phyloP scores from a whole-genome alignment of 352 stramenopile species.

The Globisporangium lucens region DNA sequence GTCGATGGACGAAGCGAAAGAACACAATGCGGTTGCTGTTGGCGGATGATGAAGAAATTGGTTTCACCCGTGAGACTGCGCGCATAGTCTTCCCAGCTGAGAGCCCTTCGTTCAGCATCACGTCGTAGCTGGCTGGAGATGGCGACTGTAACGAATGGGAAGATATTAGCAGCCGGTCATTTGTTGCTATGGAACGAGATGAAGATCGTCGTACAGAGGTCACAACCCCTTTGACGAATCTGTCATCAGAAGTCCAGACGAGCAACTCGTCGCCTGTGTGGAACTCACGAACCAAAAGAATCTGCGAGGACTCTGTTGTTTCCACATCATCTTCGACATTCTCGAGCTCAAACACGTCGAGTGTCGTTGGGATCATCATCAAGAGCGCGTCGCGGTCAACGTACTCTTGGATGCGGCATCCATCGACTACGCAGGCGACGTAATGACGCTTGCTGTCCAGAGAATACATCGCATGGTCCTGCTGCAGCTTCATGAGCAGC shows the following conservation, averaged over 20 bases:
- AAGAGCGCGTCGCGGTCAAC: constrained; percentile 34
- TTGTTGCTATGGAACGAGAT: background rate
- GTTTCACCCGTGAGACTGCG: constrained; percentile 5
- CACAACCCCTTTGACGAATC: constrained; percentile 25
- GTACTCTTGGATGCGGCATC: constrained; percentile 26
- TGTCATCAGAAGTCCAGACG: constrained; percentile 19
- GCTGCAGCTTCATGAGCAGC: constrained; percentile 33
- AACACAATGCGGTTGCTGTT: constrained; percentile 19
- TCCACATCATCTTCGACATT: background rate
- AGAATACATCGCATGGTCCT: constrained; percentile 21
- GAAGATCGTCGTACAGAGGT: constrained; percentile 4
- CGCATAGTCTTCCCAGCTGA: constrained; percentile 11
- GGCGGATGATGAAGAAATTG: background rate
- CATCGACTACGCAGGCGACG: constrained; percentile 24
- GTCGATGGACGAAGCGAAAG: constrained; percentile 47
- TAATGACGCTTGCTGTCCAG: constrained; percentile 15
- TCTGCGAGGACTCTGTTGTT: background rate
- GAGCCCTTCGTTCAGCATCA: constrained; percentile 22
- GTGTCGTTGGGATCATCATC: constrained; percentile 18
- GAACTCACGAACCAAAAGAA: constrained; percentile 9
- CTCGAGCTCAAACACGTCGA: constrained; percentile 49
- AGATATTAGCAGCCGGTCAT: background rate
- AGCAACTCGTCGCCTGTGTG: constrained; percentile 18
- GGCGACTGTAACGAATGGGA: background rate
- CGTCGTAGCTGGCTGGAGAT: constrained; percentile 13